Base-by-base conservation (phyloP, 179 eudicot species). In the Gypsophila paniculata region DNA sequence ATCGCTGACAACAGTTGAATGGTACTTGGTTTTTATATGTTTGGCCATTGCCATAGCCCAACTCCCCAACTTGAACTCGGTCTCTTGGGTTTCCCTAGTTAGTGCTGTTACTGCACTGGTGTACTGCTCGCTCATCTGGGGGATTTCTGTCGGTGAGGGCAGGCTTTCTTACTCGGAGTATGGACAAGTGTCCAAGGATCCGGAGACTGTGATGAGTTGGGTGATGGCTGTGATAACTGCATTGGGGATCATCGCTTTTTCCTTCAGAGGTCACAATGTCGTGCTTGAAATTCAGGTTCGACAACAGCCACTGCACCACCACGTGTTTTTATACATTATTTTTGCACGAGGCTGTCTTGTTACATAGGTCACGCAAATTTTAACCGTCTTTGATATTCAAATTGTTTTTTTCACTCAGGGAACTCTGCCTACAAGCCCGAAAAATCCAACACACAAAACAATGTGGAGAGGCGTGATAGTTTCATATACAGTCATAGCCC, bases 201-300 rank as follows among this genome's bases (percentile, higher is more conserved):
- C 49, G 2, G 63, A 70, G 52, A 10, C 64, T 13, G 70, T 44
- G 48, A 21, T 62, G 21, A 39, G 42, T 4, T 5, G 54, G 36
- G 0, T 70, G 0, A 18, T 62, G 14, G 58, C 77, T 38, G 39
- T 75, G 54, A 5, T 89, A 17, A 64, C 66, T 53, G 89, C 87
- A 0, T 21, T 86, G 32, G 90, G 86, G 52, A 57, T 77, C 32
- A 69, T 86, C 53, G 82, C 81, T 8, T 62, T 85, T 26, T 83
- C 87, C 63, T 89, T 85, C 54, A 79, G 90, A 82, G 93, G 93
- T 23, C 93, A 89, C 77, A 89, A 89, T 71, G 76, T 89, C 57
- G 85, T 89, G 76, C 81, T 86, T 61, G 93, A 89, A 70, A 89
- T 89, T 38, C 86, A 86, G 85, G 89, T 86, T 63, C 10, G 39